These are phyloP conservation scores for Neofusicoccum ribis DNA, from an alignment of 2,329 filamentous ascomycete genomes.

Conservation along the genomic window DNA sequence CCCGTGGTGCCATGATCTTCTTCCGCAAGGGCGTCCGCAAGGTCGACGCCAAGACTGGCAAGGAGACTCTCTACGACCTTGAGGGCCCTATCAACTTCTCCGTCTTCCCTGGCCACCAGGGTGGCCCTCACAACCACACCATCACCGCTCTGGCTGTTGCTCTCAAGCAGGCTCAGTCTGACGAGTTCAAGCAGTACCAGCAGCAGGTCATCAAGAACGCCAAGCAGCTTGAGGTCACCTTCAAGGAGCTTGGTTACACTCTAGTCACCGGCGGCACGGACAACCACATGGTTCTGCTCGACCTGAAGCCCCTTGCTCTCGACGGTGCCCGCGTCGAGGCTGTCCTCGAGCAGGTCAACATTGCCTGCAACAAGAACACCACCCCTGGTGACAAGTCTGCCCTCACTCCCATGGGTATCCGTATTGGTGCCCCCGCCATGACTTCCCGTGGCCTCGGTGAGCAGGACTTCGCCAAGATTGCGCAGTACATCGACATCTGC, in stretches of 20 bases:
- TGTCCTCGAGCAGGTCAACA: slow-evolving; percentile 96
- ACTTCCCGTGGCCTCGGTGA: slow-evolving; percentile 91
- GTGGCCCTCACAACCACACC: slow-evolving; percentile 98
- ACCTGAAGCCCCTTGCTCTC: slow-evolving; percentile 81
- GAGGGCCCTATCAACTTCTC: slow-evolving; percentile 93
- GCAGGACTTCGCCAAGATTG: slow-evolving; percentile 80
- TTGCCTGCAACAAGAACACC: slow-evolving; percentile 99
- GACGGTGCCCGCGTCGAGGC: slow-evolving; percentile 95
- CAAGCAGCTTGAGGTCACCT: slow-evolving; percentile 80
- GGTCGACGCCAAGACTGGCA: slow-evolving; percentile 80
- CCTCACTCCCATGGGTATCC: slow-evolving; percentile 86
- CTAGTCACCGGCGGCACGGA: slow-evolving; percentile 95
- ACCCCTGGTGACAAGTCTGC: slow-evolving; percentile 94
- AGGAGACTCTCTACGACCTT: slow-evolving; percentile 84
- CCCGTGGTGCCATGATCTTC: slow-evolving; percentile 97
- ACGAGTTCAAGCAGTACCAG: slow-evolving; percentile 94
- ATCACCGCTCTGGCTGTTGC: slow-evolving; percentile 96
- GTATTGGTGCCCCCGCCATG: slow-evolving; percentile 97
- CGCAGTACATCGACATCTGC: slow-evolving; percentile 80
- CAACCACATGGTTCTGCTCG: slow-evolving; percentile 94
- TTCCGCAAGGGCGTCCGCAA: slow-evolving; percentile 88
- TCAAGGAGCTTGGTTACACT: slow-evolving; percentile 85
- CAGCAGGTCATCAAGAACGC: slow-evolving; percentile 89
- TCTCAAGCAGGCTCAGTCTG: slow-evolving; percentile 85
- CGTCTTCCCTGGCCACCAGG: slow-evolving; percentile 97